Percentiles rank a stretch among this genome's conserved stretches.
These are phyloP conservation scores for Lachancea kluyveri DNA, from an alignment of 805 yeast genomes.

Conservation along the genomic window DNA sequence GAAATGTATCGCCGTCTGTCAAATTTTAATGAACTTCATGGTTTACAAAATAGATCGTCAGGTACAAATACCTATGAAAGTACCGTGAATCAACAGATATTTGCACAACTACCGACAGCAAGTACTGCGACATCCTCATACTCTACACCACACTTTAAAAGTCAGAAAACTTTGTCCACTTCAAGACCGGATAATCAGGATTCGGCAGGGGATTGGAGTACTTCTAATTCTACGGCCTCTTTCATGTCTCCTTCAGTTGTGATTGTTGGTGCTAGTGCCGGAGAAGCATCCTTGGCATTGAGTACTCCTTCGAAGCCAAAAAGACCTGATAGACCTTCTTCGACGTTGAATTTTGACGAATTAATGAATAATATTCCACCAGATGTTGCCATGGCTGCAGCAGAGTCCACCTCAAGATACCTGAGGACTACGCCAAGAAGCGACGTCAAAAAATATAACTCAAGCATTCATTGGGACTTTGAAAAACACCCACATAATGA, in stretches of 20 bases:
- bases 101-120: too few species aligned
- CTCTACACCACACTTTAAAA: too few species aligned
- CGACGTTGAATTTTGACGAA: constrained; percentile 4
- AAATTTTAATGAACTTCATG: constrained; percentile 3
- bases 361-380: background rate
- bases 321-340: constrained; percentile 7
- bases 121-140: too few species aligned
- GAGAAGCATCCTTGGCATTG: too few species aligned
- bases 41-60: constrained; percentile 2
- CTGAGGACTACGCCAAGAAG: background rate
- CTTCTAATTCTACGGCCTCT: too few species aligned
- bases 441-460: background rate
- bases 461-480: background rate
- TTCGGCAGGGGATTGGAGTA: too few species aligned
- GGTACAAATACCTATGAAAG: constrained; percentile 2
- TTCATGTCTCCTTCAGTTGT: too few species aligned
- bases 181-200: too few species aligned
- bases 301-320: constrained; percentile 5
- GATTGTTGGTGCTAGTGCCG: too few species aligned
- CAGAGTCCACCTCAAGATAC: background rate
- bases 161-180: too few species aligned
- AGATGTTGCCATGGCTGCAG: background rate
- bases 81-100: background rate
- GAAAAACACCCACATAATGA: background rate
- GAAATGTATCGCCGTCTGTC: constrained; percentile 25